These are phyloP conservation scores for Dictyostelium firmibasis DNA, from an alignment of 78 protist genomes.

Conservation along the genomic window DNA sequence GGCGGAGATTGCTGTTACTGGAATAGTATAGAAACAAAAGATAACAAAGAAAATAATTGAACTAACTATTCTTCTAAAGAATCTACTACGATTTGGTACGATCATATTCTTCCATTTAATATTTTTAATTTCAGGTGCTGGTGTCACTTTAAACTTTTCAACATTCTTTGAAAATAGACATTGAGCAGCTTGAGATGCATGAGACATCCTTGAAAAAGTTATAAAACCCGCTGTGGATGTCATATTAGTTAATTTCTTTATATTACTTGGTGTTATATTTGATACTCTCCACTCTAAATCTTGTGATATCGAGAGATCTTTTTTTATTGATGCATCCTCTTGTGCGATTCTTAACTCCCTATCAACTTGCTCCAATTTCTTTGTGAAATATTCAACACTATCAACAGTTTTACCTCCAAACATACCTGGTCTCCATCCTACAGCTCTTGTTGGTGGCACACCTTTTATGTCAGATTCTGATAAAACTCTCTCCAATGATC, in stretches of 20 bases:
- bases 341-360: constrained; percentile 14
- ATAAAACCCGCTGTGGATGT: constrained; percentile 54
- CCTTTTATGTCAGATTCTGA: constrained; percentile 15
- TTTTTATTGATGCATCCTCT: neutral
- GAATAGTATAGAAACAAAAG: constrained; percentile 64
- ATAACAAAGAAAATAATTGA: constrained; percentile 39
- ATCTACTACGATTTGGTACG: constrained; percentile 5
- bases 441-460: constrained; percentile 33
- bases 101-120: constrained; percentile 56
- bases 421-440: constrained; percentile 51
- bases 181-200: constrained; percentile 30
- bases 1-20: constrained; percentile 67
- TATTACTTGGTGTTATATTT: constrained; percentile 25
- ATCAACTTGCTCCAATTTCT: constrained; percentile 14
- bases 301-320: neutral
- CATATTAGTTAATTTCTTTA: constrained; percentile 1
- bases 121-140: constrained; percentile 67
- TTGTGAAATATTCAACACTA: neutral
- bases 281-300: constrained; percentile 25
- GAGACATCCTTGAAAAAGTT: constrained; percentile 52
- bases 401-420: constrained; percentile 31
- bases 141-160: neutral
- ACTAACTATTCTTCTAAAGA: constrained; percentile 2
- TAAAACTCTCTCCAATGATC: constrained; percentile 24
- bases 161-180: constrained; percentile 23